phyloP scores from a whole-genome alignment of 768 basidiomycete species.

The Russula ochroleuca region DNA sequence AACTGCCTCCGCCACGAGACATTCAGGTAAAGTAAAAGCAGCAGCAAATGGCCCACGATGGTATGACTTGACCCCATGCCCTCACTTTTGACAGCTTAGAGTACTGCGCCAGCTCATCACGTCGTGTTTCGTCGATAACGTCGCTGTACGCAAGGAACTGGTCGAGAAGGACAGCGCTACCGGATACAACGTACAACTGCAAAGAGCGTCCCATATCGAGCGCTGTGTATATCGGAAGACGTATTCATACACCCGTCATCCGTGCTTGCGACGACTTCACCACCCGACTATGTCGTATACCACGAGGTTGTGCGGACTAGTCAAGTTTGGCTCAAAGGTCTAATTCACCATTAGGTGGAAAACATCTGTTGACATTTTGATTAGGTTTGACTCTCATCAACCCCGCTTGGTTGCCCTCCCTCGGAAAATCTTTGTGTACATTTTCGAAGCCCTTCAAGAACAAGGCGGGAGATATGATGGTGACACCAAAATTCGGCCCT shows the following conservation, averaged over 20 bases:
- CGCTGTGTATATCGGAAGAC: conserved; percentile 76
- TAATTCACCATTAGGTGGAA: conserved; percentile 22
- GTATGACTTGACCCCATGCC: conserved; percentile 7
- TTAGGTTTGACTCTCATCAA: conserved; percentile 81
- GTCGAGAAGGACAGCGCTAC: conserved; percentile 52
- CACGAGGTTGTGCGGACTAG: conserved; percentile 77
- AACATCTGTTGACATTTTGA: conserved; percentile 4
- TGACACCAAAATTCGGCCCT: conserved; percentile 80
- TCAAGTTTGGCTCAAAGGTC: conserved; percentile 77
- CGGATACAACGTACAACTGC: conserved; percentile 67
- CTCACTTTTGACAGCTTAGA: conserved; percentile 59
- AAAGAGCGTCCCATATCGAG: conserved; percentile 77
- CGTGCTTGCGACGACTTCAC: conserved; percentile 58
- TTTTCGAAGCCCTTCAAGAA: conserved; percentile 84
- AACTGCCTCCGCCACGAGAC: conserved; percentile 70
- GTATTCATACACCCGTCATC: conserved; percentile 92
- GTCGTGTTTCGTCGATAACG: conserved; percentile 91
- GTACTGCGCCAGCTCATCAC: conserved; percentile 82
- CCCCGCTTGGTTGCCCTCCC: conserved; percentile 76
- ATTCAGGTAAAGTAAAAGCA: conserved; percentile 56
- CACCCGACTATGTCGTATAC: conserved; percentile 85
- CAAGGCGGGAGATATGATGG: conserved; percentile 60
- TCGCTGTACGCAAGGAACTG: conserved; percentile 86
- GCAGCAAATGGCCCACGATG: not conserved
- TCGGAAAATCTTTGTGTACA: conserved; percentile 79